Evolutionary conservation across 2,329 filamentous ascomycete species (phyloP), one percentile per base, ranked within the genome.

Genomic region (Fusarium sp.): DNA sequence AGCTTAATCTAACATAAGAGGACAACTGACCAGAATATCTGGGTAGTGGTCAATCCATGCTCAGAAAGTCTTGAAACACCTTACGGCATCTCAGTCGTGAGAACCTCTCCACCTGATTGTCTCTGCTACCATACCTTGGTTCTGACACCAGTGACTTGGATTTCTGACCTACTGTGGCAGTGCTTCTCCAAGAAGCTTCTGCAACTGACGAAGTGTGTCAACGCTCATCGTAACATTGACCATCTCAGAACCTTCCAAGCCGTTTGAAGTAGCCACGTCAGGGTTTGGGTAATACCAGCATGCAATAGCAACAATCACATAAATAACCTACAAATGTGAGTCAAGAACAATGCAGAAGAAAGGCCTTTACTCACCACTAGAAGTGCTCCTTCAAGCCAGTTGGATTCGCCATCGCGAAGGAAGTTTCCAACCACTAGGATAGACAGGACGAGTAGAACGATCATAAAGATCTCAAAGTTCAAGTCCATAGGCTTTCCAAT

Each of bases 401-500:
- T 93, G 27, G 87, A 91, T 77, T 91, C 91, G 46, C 88, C 87
- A 70, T 94, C 91, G 21, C 90, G 84, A 40, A 94, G 80, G 78
- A 94, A 93, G 63, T 91, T 91, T 3, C 91, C 90, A 45, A 92
- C 89, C 0, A 92, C 90, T 15, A 94, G 78, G 58, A 93, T 92
- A 3, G 90, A 88, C 31, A 94, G 80, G n/a, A 94, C 88, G 1
- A 94, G 80, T 8, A 92, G 80, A 17, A 89, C 85, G n/a, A 92
- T 84, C 81, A 92, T 91, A 80, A 94, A 94, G 17, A 91, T 86
- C 70, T 92, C 89, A 73, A 94, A 93, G 71, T 91, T 89, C 52
- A 93, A 81, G 62, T 89, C 87, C 86, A 94, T 89, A 2, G 83
- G 74, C 70, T 88, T 88, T 36, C 79, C 80, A 17, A 92, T 78